Percentiles rank a stretch among this genome's conserved stretches.
Conservation (phyloP, 202 grass and related monocot genomes). For the Hordeum pubiflorum region DNA sequence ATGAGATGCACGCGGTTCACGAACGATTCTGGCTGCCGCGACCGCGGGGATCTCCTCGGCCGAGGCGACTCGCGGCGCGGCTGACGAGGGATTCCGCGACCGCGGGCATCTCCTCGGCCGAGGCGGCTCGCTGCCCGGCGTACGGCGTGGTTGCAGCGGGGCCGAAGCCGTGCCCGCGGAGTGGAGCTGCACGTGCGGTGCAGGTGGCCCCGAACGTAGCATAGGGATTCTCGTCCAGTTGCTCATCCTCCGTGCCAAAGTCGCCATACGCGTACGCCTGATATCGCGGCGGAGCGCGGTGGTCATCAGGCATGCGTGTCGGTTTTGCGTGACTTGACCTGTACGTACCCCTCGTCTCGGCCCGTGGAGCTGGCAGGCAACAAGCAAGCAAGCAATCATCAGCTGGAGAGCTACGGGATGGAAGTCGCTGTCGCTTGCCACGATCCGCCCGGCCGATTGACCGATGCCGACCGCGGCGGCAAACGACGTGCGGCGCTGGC, state of each 20-base stretch:
- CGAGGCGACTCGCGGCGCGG: neutral
- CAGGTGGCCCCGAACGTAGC: too few species aligned
- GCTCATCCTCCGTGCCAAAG: neutral
- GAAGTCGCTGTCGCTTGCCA: neutral
- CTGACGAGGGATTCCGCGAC: neutral
- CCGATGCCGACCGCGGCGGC: neutral
- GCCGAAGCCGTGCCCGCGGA: neutral
- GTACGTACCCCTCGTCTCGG: neutral
- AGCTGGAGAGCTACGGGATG: neutral
- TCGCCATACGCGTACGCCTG: neutral
- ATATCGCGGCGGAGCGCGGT: neutral
- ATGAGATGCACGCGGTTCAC: neutral
- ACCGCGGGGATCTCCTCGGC: neutral
- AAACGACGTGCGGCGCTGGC: neutral
- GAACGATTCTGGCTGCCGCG: neutral
- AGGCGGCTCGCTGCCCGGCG: neutral
- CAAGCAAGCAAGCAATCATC: neutral
- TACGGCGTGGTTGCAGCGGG: neutral
- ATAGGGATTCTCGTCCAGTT: too few species aligned
- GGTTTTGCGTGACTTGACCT: neutral
- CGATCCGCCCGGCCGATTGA: neutral
- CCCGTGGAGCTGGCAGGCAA: neutral
- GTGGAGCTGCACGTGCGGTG: neutral
- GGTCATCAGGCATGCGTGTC: neutral
- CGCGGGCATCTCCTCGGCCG: neutral